Evolutionary conservation across 1,284 basidiomycete genomes (phyloP).

Genomic region (Wallemia hederae): DNA sequence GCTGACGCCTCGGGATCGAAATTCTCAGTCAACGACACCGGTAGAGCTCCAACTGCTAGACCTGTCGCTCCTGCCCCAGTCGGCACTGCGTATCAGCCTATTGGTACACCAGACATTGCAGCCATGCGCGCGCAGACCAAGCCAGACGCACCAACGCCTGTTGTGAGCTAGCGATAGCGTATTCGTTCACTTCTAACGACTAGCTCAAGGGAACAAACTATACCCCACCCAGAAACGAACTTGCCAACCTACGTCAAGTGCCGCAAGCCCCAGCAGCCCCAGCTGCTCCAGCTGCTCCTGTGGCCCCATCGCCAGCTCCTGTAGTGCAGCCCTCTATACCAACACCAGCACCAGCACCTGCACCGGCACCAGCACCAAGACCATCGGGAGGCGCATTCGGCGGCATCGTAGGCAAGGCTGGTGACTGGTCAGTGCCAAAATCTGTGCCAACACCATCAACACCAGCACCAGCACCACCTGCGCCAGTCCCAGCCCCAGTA

Average conservation of each 20-base stretch:
- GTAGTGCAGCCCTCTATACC: conserved; percentile 23
- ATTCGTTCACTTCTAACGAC: background rate
- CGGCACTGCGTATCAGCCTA: conserved; percentile 7
- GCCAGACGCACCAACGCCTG: conserved; percentile 4
- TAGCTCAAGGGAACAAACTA: conserved; percentile 14
- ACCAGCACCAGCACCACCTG: conserved; percentile 10
- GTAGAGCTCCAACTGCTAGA: conserved; percentile 29
- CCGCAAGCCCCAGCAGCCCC: conserved; percentile 16
- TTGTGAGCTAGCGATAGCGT: background rate
- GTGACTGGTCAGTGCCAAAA: background rate
- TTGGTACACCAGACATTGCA: conserved; percentile 14
- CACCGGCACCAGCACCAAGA: conserved; percentile 23
- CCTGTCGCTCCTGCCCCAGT: conserved; percentile 34
- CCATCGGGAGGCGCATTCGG: conserved; percentile 9
- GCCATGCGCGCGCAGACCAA: conserved; percentile 6
- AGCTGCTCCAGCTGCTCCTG: conserved; percentile 20
- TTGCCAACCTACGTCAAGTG: conserved; percentile 11
- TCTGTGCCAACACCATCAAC: background rate
- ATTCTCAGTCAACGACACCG: conserved; percentile 34
- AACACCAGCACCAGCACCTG: conserved; percentile 17
- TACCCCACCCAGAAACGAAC: conserved; percentile 13
- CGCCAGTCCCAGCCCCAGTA: conserved; percentile 20
- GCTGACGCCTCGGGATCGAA: conserved; percentile 75
- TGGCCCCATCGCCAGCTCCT: conserved; percentile 12
- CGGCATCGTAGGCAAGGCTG: conserved; percentile 3